Conservation (phyloP, 2,329 filamentous ascomycete species). For the Fusarium sp. region DNA sequence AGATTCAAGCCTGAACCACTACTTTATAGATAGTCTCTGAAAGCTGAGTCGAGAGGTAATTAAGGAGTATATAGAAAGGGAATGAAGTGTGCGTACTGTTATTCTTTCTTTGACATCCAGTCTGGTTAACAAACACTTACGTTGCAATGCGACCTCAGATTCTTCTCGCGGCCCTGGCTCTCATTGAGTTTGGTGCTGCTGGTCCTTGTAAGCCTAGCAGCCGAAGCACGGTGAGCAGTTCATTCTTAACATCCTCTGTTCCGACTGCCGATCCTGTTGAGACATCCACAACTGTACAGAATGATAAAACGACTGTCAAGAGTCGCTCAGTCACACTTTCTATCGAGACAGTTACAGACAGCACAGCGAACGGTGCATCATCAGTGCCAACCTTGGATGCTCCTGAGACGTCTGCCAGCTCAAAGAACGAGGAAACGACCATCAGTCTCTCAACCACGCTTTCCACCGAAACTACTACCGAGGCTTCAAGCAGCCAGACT, state of each 20-base stretch:
- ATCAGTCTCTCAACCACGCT: neutral
- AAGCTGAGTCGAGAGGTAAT: neutral
- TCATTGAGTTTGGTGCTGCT: neutral
- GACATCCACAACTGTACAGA: neutral
- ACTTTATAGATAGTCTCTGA: neutral
- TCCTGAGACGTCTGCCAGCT: neutral
- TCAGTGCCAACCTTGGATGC: neutral
- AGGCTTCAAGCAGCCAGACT: neutral
- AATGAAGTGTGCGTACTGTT: neutral
- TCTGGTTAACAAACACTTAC: neutral
- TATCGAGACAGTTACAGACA: neutral
- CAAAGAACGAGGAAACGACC: fast-evolving
- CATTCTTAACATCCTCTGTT: neutral
- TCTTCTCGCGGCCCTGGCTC: neutral
- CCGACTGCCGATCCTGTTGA: neutral
- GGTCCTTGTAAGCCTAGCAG: neutral
- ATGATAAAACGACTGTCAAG: fast-evolving
- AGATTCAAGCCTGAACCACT: neutral
- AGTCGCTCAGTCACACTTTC: neutral
- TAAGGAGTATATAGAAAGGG: neutral
- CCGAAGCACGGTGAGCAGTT: neutral
- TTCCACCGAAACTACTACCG: neutral
- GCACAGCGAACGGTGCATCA: neutral
- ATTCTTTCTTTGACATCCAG: neutral
- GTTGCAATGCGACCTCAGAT: neutral